phyloP scores from a whole-genome alignment of 495 filamentous ascomycete genomes.

The Amphirosellinia nigrospora region DNA sequence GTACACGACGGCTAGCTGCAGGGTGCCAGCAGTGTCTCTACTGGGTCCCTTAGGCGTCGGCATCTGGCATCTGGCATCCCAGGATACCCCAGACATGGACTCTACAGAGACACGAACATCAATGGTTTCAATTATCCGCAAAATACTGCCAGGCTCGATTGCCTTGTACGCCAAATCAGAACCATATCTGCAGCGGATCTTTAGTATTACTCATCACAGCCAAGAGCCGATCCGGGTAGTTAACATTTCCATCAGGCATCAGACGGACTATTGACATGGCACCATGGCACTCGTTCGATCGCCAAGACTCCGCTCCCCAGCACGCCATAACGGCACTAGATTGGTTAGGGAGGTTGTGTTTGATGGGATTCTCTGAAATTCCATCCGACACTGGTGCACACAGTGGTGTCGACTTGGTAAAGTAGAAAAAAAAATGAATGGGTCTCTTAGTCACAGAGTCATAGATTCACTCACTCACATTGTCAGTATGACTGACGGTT shows the following conservation, averaged over 20 bases:
- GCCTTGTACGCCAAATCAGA: not conserved
- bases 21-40: constrained; percentile 5
- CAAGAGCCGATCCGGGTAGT: not conserved
- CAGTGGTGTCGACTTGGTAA: not conserved
- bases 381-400: not conserved
- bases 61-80: constrained; percentile 18
- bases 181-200: not conserved
- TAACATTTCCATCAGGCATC: constrained; percentile 11
- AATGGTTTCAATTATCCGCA: not conserved
- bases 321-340: constrained; percentile 13
- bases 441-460: not conserved
- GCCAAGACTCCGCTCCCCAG: constrained; percentile 23
- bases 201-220: constrained; percentile 7
- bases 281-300: constrained; percentile 23
- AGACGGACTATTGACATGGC: constrained; percentile 17
- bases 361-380: constrained; percentile 2
- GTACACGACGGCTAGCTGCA: constrained; percentile 3
- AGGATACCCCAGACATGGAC: constrained; percentile 20
- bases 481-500: constrained; percentile 9
- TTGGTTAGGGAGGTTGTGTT: not conserved
- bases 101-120: not conserved
- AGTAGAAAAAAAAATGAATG: not conserved
- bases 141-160: not conserved
- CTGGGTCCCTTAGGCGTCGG: not conserved
- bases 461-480: constrained; percentile 5